These are phyloP conservation scores for Penicillium coffeae DNA, from an alignment of 495 filamentous ascomycete species.

Conservation along the genomic window DNA sequence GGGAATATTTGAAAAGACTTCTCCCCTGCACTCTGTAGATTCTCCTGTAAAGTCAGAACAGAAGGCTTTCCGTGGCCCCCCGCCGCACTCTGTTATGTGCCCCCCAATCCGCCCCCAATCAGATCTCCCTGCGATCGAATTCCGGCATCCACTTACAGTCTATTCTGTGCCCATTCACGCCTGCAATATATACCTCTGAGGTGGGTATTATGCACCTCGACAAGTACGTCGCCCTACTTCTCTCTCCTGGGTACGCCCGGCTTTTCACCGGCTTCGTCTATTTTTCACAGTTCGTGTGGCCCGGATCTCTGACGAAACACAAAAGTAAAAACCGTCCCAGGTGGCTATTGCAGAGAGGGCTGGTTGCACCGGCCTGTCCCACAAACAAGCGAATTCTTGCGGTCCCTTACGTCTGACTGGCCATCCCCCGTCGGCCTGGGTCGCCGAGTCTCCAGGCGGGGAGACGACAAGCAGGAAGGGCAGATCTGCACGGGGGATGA, in stretches of 20 bases:
- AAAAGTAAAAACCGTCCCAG: not conserved
- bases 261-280: not conserved
- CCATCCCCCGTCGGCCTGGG: conserved; percentile 5
- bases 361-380: conserved; percentile 6
- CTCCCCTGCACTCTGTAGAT: too few species aligned
- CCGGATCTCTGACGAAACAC: not conserved
- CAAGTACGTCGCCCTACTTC: not conserved
- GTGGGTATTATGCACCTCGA: not conserved
- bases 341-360: conserved; percentile 4
- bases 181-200: too few species aligned
- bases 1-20: too few species aligned
- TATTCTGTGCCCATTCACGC: not conserved
- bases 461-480: not conserved
- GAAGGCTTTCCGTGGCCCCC: not conserved
- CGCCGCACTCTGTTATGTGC: not conserved
- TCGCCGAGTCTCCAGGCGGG: not conserved
- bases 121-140: not conserved
- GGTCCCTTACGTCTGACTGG: conserved; percentile 11
- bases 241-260: too few species aligned
- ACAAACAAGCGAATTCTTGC: conserved; percentile 5
- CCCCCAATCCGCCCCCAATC: not conserved
- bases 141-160: conserved; percentile 1
- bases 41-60: too few species aligned
- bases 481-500: not conserved
- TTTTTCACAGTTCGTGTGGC: not conserved